phyloP scores from a whole-genome alignment of 441 rosid genomes.

The Populus trichocarpa region DNA sequence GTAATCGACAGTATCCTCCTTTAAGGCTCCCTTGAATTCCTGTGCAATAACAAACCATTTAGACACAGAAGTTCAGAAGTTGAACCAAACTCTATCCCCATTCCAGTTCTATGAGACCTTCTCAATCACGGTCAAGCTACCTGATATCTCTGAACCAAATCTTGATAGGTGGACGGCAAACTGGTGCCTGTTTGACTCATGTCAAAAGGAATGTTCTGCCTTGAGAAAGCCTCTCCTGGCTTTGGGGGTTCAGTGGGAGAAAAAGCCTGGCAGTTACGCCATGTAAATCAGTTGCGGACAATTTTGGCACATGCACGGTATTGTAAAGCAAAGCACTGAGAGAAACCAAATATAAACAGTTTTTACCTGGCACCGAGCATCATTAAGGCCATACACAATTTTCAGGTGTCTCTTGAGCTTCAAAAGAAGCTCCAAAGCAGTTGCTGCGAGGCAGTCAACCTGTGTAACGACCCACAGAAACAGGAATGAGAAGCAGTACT shows the following conservation, averaged over 20 bases:
- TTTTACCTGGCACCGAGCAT: conserved; percentile 93
- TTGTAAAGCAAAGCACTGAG: not conserved
- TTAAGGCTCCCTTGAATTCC: conserved; percentile 86
- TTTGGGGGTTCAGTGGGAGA: conserved; percentile 79
- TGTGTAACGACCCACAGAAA: conserved; percentile 31
- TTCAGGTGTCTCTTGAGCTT: conserved; percentile 91
- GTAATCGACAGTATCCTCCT: conserved; percentile 89
- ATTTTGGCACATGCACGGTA: not conserved
- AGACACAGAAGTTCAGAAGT: not conserved
- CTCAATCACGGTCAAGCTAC: conserved; percentile 23
- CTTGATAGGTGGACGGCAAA: conserved; percentile 65
- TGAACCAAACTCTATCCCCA: not conserved
- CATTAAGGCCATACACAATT: conserved; percentile 76
- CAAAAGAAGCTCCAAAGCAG: conserved; percentile 90
- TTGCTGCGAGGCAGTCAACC: conserved; percentile 76
- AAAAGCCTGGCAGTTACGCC: conserved; percentile 52
- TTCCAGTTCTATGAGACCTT: not conserved
- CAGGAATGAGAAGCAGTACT: not conserved
- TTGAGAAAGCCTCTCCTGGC: conserved; percentile 69
- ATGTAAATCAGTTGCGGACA: not conserved
- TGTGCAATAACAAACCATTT: conserved; percentile 20
- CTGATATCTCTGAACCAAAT: conserved; percentile 80
- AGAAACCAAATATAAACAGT: not conserved
- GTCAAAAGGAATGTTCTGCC: conserved; percentile 72
- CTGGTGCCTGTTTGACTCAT: conserved; percentile 50